A percentile compares a stretch with the other conserved stretches of the same genome.
These are phyloP conservation scores for Cyathus striatus DNA, from an alignment of 768 basidiomycete genomes.

Conservation along the genomic window DNA sequence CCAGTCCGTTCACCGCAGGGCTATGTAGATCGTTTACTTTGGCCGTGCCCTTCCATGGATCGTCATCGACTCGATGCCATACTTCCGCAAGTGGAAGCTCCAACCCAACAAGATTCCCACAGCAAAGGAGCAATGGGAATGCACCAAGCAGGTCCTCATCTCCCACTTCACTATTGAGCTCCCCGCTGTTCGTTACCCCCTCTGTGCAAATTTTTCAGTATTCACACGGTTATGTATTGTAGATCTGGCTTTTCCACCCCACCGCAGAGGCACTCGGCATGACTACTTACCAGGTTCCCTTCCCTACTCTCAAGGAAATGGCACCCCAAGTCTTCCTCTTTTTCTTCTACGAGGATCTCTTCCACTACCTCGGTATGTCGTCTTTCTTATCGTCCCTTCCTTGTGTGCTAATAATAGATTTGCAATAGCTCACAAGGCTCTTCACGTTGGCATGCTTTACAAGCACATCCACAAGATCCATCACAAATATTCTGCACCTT, in stretches of 20 bases:
- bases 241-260: conserved; percentile 93
- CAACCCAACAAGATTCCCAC: conserved; percentile 85
- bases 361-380: conserved; percentile 80
- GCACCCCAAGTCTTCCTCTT: conserved; percentile 77
- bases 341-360: conserved; percentile 95
- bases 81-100: conserved; percentile 91
- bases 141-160: conserved; percentile 89
- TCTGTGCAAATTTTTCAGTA: no score
- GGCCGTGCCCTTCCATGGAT: conserved; percentile 94
- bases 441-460: conserved; percentile 83
- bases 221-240: no score
- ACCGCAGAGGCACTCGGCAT: conserved; percentile 85
- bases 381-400: neutral
- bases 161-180: conserved; percentile 96
- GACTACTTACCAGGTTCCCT: conserved; percentile 90
- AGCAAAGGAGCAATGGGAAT: conserved; percentile 84
- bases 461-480: conserved; percentile 96
- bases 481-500: conserved; percentile 95
- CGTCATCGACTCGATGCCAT: conserved; percentile 90
- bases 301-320: conserved; percentile 70
- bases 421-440: conserved; percentile 82
- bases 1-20: neutral
- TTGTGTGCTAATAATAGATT: neutral
- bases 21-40: conserved; percentile 84
- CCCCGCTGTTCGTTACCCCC: conserved; percentile 62